These are phyloP conservation scores for Pholiota conissans DNA, from an alignment of 768 basidiomycete species.

Conservation along the genomic window DNA sequence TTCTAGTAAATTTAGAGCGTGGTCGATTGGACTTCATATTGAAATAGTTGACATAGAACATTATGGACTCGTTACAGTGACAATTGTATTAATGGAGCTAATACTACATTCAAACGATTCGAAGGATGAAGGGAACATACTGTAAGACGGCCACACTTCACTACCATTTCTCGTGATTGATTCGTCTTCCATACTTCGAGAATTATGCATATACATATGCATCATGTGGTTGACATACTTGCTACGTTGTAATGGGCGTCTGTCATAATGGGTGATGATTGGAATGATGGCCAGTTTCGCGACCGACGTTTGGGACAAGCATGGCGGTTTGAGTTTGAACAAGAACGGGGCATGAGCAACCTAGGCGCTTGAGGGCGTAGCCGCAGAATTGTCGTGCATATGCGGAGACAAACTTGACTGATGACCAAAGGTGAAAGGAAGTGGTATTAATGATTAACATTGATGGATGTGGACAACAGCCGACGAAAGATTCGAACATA, in stretches of 20 bases:
- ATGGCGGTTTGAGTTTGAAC: neutral
- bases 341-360: neutral
- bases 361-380: neutral
- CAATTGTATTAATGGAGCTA: neutral
- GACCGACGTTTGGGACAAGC: neutral
- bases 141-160: neutral
- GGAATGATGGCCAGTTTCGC: neutral
- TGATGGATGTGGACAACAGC: neutral
- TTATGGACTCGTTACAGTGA: neutral
- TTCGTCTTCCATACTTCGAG: neutral
- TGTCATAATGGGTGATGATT: neutral
- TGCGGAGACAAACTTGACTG: neutral
- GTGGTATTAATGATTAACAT: neutral
- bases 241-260: neutral
- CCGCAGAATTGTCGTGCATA: neutral
- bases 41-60: neutral
- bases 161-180: too few species aligned
- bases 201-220: too few species aligned
- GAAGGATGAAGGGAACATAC: neutral
- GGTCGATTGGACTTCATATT: too few species aligned
- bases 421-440: neutral
- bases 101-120: neutral
- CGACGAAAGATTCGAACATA: neutral
- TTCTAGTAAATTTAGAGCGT: too few species aligned
- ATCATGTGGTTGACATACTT: neutral